Percentiles rank a stretch among this genome's conserved stretches.
Conservation (phyloP, 73 alveolate species). For the Stentor coeruleus region DNA sequence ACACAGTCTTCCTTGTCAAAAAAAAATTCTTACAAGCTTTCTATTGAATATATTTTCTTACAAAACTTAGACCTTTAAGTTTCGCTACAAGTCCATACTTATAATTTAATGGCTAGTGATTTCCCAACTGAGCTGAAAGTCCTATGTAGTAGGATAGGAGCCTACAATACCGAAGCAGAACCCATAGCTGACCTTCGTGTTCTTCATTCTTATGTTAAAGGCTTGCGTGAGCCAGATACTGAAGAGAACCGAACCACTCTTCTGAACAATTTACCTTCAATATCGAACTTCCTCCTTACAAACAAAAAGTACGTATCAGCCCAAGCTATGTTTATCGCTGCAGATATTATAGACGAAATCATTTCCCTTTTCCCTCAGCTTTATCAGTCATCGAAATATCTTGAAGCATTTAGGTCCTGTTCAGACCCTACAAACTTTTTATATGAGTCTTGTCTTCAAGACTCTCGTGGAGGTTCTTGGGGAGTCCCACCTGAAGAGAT, state of each 20-base stretch:
- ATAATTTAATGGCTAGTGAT: conserved; percentile 7
- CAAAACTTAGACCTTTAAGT: no score
- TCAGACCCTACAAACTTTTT: neutral
- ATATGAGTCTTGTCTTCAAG: neutral
- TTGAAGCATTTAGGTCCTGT: conserved; percentile 1
- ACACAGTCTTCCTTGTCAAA: no score
- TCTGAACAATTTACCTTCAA: neutral
- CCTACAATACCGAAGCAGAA: conserved; percentile 10
- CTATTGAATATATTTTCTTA: no score
- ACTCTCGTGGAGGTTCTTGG: neutral
- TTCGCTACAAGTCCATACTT: no score
- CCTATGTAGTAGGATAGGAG: neutral
- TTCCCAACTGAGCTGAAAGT: neutral
- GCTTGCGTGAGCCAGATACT: neutral
- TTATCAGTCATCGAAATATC: conserved; percentile 1
- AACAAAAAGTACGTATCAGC: neutral
- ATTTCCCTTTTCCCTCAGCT: neutral
- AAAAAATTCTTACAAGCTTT: no score
- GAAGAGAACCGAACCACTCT: neutral
- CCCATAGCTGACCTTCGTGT: neutral
- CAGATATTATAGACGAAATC: neutral
- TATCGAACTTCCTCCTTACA: neutral
- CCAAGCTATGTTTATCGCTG: neutral
- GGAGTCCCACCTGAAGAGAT: conserved; percentile 10
- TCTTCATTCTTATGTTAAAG: neutral